phyloP scores from a whole-genome alignment of 202 grass and related monocot genomes.

The Hordeum pubiflorum region DNA sequence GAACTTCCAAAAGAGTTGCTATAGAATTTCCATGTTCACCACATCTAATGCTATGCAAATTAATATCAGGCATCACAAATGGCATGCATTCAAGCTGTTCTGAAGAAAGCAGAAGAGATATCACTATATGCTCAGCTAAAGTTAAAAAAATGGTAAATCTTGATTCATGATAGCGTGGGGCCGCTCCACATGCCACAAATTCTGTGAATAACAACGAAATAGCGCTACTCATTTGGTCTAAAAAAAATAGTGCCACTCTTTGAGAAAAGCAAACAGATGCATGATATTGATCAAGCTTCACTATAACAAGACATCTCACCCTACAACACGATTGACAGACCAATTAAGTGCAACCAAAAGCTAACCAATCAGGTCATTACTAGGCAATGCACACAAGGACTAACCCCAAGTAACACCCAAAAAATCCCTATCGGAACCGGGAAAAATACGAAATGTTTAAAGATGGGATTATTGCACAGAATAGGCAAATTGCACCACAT shows the following conservation, averaged over 20 bases:
- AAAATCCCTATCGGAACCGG: background rate
- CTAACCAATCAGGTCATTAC: background rate
- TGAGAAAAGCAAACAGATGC: background rate
- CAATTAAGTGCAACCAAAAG: background rate
- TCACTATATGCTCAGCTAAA: background rate
- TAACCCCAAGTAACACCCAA: background rate
- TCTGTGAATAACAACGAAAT: constrained; percentile 12
- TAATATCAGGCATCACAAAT: background rate
- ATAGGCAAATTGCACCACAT: background rate
- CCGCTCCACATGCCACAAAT: background rate
- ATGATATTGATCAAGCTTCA: background rate
- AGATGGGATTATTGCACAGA: background rate
- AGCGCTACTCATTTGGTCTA: background rate
- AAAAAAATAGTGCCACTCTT: background rate
- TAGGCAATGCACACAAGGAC: background rate
- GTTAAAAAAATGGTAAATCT: background rate
- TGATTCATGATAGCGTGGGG: background rate
- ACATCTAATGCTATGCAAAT: background rate
- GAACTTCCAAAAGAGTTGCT: constrained; percentile 1
- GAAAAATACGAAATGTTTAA: background rate
- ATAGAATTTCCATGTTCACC: constrained; percentile 1
- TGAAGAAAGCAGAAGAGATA: background rate
- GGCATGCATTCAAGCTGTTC: background rate
- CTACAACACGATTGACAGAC: background rate
- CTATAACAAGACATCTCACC: background rate